Evolutionary conservation across 345 rosid genomes (phyloP).

Genomic region (Pugionium cornutum): DNA sequence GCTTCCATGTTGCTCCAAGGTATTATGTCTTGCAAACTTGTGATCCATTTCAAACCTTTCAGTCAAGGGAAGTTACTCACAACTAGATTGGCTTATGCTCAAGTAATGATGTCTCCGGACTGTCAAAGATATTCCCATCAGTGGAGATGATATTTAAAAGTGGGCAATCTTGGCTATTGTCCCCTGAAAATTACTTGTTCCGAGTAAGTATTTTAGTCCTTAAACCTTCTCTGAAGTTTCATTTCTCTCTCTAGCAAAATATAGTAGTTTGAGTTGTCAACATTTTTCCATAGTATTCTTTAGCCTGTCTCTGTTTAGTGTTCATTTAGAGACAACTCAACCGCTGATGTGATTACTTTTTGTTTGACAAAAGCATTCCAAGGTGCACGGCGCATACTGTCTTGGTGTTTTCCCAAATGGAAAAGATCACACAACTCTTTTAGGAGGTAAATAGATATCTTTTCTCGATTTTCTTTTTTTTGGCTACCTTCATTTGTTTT

Average conservation of each 20-base stretch:
- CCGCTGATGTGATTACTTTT: constrained; percentile 21
- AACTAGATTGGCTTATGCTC: constrained; percentile 25
- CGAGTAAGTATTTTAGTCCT: constrained; percentile 50
- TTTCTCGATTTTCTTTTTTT: not conserved
- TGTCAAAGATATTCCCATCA: constrained; percentile 62
- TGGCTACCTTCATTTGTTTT: constrained; percentile 8
- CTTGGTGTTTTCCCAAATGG: constrained; percentile 89
- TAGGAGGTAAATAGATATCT: constrained; percentile 61
- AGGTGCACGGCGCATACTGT: constrained; percentile 75
- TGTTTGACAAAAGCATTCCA: constrained; percentile 62
- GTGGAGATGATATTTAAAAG: constrained; percentile 74
- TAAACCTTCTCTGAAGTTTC: not conserved
- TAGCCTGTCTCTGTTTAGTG: not conserved
- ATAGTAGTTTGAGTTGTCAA: not conserved
- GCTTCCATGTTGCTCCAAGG: constrained; percentile 76
- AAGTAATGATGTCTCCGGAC: constrained; percentile 62
- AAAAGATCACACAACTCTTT: constrained; percentile 80
- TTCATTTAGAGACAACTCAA: not conserved
- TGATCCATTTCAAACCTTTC: constrained; percentile 2
- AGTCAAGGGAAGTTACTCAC: constrained; percentile 27
- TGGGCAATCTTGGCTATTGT: constrained; percentile 63
- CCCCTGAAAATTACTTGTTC: constrained; percentile 94
- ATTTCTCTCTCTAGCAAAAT: not conserved
- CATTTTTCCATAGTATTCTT: not conserved
- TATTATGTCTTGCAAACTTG: constrained; percentile 38